Base-by-base conservation (phyloP, 2,329 filamentous ascomycete species). In the Thyridium curvatum region DNA sequence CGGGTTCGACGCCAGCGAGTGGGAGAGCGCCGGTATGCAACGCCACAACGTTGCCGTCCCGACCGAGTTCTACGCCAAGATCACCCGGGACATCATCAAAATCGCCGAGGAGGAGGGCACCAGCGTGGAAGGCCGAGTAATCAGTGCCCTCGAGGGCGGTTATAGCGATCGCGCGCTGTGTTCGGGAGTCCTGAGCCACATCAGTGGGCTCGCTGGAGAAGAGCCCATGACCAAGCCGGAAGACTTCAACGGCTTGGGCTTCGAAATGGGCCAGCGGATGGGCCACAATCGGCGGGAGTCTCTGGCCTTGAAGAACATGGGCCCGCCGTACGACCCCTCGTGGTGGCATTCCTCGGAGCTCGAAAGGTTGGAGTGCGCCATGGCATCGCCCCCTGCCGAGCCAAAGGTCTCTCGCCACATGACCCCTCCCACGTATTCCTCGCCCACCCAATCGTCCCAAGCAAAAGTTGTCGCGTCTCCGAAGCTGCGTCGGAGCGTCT, bases 1-100 rank as follows among this genome's bases (percentile, higher is more conserved):
- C 3, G 94, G 93, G 0, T 98, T 98, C 48, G 93, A 98, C 62
- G 93, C 93, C 3, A 96, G 90, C 55, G 89, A 98, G 57, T 94
- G 86, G 81, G 93, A 98, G 59, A 82, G 85, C 14, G 71, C 77
- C 4, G 88, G 87, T 3, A 98, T 98, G 93, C 93, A 98, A 61
- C 77, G 93, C 34, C 93, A 98, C 61, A 84, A 86, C 41, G 90
- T 95, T 52, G 95, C 95, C 54, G 93, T 98, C 3, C 91, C 93
- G 0, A 98, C 91, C 0, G 87, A 91, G 38, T 98, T 98, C 58
- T 98, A 97, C 56, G 93, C 93, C 35, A 80, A 85, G 2, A 84
- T 98, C 47, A 91, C 91, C 0, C 76, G 82, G 33, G 93, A 98
- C 54, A 77, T 96, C 3, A 82, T 94, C 12, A 79, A 75, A 35